Evolutionary conservation across 2,329 filamentous ascomycete species (phyloP).

Genomic region (Hypoxylon sp.): DNA sequence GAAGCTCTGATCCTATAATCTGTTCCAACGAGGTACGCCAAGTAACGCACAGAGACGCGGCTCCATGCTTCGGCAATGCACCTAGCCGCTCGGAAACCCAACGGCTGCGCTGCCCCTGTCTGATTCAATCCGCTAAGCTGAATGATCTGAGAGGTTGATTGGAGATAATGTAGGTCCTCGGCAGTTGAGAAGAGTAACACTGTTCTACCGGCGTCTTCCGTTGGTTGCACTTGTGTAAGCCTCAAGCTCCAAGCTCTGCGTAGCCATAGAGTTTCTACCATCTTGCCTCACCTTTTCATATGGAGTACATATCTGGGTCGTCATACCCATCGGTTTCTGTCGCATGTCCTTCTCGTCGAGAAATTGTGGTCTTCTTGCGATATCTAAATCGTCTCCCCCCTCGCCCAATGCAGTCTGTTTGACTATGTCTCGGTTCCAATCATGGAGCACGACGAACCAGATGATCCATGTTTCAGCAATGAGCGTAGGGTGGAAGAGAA

Average conservation of each 20-base stretch:
- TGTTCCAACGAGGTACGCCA: conserved; percentile 11
- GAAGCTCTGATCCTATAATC: conserved; percentile 10
- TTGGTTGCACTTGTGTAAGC: conserved; percentile 41
- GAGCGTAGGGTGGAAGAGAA: not conserved
- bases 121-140: conserved; percentile 30
- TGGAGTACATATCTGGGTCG: conserved; percentile 23
- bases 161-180: conserved; percentile 35
- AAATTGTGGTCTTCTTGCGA: not conserved
- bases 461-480: conserved; percentile 7
- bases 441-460: conserved; percentile 5
- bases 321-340: conserved; percentile 22
- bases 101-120: conserved; percentile 35
- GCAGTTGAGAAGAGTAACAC: conserved; percentile 29
- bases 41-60: conserved; percentile 27
- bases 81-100: conserved; percentile 34
- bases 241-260: conserved; percentile 26
- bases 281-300: conserved; percentile 8
- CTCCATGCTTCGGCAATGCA: conserved; percentile 34
- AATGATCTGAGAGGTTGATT: conserved; percentile 34
- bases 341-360: not conserved
- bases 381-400: not conserved
- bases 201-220: conserved; percentile 17
- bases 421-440: conserved; percentile 22
- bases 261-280: conserved; percentile 16
- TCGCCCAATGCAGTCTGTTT: not conserved